Conservation (phyloP, 179 eudicot species). For the Pouteria campechiana region DNA sequence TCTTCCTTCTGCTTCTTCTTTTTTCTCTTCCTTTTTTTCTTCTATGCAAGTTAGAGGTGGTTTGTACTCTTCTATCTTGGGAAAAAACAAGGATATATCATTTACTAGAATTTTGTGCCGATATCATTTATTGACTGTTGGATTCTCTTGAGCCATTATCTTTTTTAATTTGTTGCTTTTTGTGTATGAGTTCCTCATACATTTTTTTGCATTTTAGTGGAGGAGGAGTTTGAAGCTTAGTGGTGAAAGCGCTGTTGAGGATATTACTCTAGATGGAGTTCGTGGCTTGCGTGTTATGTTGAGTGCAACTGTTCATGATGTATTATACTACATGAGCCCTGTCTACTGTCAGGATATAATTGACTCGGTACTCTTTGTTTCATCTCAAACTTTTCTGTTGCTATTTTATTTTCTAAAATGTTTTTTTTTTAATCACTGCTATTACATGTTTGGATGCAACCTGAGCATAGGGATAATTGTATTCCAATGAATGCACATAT, state of each 20-base stretch:
- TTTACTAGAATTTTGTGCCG: no score
- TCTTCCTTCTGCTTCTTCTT: no score
- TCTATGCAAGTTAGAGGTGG: neutral
- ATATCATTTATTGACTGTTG: no score
- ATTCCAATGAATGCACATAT: no score
- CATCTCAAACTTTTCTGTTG: conserved; percentile 1
- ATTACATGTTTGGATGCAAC: no score
- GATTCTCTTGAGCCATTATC: neutral
- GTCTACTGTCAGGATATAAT: conserved; percentile 94
- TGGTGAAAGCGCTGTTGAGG: conserved; percentile 89
- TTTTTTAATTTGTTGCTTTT: neutral
- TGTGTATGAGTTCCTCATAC: neutral
- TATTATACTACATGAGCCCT: conserved; percentile 97
- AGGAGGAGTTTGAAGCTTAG: conserved; percentile 85
- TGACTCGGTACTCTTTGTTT: conserved; percentile 51
- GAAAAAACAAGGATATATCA: no score
- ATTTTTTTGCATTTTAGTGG: conserved; percentile 46
- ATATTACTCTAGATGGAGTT: conserved; percentile 75
- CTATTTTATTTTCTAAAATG: neutral
- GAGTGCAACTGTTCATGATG: conserved; percentile 97
- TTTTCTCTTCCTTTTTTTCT: neutral
- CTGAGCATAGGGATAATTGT: no score
- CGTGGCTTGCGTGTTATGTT: conserved; percentile 77
- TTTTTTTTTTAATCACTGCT: no score
- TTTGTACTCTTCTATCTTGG: neutral